phyloP scores from a whole-genome alignment of 2,329 filamentous ascomycete species.

The Aureobasidium sp. region DNA sequence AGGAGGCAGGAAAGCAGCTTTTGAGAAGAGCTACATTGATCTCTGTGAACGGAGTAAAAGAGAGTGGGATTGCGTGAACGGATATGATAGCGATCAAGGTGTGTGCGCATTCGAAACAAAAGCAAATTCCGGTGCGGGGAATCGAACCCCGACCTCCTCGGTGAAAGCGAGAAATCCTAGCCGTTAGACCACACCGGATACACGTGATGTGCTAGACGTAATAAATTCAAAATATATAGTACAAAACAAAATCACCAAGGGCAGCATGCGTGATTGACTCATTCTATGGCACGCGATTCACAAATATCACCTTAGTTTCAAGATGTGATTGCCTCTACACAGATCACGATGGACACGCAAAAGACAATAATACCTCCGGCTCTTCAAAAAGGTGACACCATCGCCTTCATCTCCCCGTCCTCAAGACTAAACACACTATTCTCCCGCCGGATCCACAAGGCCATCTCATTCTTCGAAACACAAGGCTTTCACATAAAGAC shows the following conservation, averaged over 20 bases:
- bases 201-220: background rate
- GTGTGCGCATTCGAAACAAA: background rate
- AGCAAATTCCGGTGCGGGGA: constrained; percentile 19
- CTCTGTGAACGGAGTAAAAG: no score
- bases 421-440: constrained; percentile 23
- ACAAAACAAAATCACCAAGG: no score
- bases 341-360: background rate
- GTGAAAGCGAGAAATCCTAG: constrained; percentile 21
- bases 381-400: constrained; percentile 22
- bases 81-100: background rate
- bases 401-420: constrained; percentile 29
- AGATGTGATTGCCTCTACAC: background rate
- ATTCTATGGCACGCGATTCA: background rate
- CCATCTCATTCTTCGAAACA: constrained; percentile 15
- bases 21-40: no score
- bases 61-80: no score
- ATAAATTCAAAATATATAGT: background rate
- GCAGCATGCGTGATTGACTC: background rate
- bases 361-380: background rate
- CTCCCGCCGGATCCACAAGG: constrained; percentile 18
- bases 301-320: background rate
- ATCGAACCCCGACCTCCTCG: constrained; percentile 22
- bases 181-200: constrained; percentile 19
- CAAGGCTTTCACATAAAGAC: constrained; percentile 20
- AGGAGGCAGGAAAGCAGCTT: no score